Evolutionary conservation across 108 stramenopile genomes (phyloP).

Genomic region (Heterococcus sp.): DNA sequence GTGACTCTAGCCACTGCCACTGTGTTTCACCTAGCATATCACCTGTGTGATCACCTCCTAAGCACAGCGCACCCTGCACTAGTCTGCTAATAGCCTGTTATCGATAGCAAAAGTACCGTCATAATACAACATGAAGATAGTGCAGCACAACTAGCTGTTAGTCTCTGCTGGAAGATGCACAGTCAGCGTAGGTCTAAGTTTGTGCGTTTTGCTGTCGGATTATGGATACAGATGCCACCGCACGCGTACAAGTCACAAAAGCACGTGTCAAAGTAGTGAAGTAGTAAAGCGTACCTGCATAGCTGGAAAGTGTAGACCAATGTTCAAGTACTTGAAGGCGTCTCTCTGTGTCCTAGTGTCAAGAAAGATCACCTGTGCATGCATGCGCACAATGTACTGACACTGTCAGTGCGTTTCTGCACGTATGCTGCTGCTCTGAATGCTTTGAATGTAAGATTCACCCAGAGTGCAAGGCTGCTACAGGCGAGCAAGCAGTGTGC

Average conservation of each 20-base stretch:
- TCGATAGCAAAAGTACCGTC: background rate
- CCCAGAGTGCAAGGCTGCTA: no score
- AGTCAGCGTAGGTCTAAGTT: no score
- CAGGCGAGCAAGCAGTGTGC: no score
- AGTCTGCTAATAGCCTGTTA: background rate
- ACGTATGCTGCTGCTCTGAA: no score
- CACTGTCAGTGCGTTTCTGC: no score
- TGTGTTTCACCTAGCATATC: conserved; percentile 49
- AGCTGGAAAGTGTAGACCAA: conserved; percentile 12
- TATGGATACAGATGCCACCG: no score
- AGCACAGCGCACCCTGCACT: conserved; percentile 21
- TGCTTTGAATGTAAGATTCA: no score
- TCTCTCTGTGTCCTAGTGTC: conserved; percentile 53
- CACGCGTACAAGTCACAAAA: no score
- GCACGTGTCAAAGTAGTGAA: no score
- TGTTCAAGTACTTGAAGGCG: conserved; percentile 36
- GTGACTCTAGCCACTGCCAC: conserved; percentile 49
- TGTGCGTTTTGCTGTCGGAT: background rate
- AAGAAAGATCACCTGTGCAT: conserved; percentile 38
- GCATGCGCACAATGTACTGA: background rate
- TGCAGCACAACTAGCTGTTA: no score
- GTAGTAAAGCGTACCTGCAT: background rate
- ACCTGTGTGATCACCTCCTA: conserved; percentile 40
- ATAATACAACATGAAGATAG: background rate
- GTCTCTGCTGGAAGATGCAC: no score